Conservation (phyloP, 345 rosid genomes). For the Trapa incisa region DNA sequence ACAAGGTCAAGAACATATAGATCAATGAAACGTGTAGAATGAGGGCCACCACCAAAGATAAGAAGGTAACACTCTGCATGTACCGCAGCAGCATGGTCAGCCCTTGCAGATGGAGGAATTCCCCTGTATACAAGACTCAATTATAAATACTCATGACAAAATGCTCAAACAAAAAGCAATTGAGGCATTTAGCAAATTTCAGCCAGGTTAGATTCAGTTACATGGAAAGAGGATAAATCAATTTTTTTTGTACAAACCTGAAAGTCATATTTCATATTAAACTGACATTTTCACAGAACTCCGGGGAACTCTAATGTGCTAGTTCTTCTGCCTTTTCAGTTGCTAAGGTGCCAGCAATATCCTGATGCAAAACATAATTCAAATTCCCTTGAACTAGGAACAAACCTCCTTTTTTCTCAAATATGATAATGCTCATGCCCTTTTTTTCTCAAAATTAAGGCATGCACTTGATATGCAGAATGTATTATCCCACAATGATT, state of each 20-base stretch:
- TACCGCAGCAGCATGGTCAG: conserved; percentile 98
- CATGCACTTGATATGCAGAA: too few species aligned
- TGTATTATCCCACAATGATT: too few species aligned
- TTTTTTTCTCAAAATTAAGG: too few species aligned
- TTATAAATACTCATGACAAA: neutral
- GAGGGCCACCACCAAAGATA: conserved; percentile 98
- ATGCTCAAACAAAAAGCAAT: neutral
- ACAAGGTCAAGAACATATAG: conserved; percentile 61
- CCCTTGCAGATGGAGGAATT: conserved; percentile 87
- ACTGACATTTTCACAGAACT: too few species aligned
- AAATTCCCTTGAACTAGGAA: too few species aligned
- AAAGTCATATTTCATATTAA: too few species aligned
- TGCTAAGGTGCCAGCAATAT: conserved; percentile 90
- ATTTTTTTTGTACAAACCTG: too few species aligned
- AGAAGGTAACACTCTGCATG: conserved; percentile 95
- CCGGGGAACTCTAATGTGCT: conserved; percentile 20
- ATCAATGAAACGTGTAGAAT: conserved; percentile 85
- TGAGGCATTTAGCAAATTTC: neutral
- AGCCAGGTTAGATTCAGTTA: too few species aligned
- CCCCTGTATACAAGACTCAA: conserved; percentile 40
- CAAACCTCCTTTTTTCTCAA: too few species aligned
- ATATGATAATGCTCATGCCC: too few species aligned
- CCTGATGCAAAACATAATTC: conserved; percentile 29
- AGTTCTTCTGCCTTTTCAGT: conserved; percentile 88
- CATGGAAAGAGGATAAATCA: too few species aligned